Base-by-base conservation (phyloP, 768 basidiomycete genomes). In the Pleurotus giganteus region DNA sequence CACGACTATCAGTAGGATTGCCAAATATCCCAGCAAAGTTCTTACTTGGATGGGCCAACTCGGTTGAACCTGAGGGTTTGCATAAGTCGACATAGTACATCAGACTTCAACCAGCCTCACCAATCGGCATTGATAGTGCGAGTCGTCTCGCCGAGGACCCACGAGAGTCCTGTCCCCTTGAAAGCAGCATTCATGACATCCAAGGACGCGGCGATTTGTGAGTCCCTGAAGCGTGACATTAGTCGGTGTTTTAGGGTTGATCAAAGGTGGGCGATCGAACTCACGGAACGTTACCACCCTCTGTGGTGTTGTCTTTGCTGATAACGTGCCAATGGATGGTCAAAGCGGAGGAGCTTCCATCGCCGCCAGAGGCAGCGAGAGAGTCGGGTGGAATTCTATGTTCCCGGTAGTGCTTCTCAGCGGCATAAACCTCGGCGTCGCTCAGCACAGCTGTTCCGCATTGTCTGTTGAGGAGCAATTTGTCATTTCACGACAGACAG, bases 41-140 rank as follows among this genome's bases (percentile, higher is more conserved):
- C 36, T 46, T 36, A 28, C 41, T 26, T 31, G 51, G 50, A 47
- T 31, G 54, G 47, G 53, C 47, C 29, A 50, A 21, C 53, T 60
- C 47, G 28, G 64, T 64, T 19, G 64, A 63, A 51, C 63, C 66
- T 44, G 58, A 24, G 63, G 34, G 21, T 17, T 37, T 37, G 12
- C 15, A 37, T 37, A 24, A 23, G 29, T 21, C 1, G 27, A 3
- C 19, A 51, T 9, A 17, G 29, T n/a, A 23, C 21, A 23, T 24
- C n/a, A 15, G 4, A 37, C 8, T 17, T 7, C 12, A 41, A 17
- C 12, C 31, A 32, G 6, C 31, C 49, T 37, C 19, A 74, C 81
- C 79, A 83, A 54, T 71, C 63, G 23, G 71, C 49, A 59, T 78
- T 81, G 57, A 68, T 58, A 2, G 75, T 81, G 50, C 72, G 74